Percentiles rank a stretch among this genome's conserved stretches.
phyloP scores from a whole-genome alignment of 176 grass and related monocot genomes.

The Juncus effusus region DNA sequence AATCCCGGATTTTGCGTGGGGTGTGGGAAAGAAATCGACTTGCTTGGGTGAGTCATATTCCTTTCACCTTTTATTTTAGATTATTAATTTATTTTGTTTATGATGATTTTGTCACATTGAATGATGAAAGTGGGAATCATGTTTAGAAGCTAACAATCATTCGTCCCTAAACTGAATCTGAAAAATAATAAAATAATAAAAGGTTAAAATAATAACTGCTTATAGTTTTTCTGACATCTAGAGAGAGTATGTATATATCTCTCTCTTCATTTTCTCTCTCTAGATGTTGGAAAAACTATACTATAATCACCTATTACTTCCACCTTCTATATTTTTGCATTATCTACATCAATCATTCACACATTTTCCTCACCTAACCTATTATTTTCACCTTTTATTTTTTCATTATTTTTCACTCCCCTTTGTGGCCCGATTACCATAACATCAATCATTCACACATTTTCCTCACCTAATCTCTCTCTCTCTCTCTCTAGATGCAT shows the following conservation, averaged over 20 bases:
- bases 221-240: neutral
- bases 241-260: slow-evolving; percentile 15
- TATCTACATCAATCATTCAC: neutral
- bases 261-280: slow-evolving; percentile 8
- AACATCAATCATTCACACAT: neutral
- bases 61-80: slow-evolving; percentile 10
- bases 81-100: neutral
- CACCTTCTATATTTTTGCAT: neutral
- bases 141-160: too few species aligned
- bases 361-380: neutral
- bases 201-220: too few species aligned
- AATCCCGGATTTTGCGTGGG: slow-evolving; percentile 40
- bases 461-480: neutral
- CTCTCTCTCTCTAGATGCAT: slow-evolving; percentile 1
- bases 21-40: slow-evolving; percentile 51
- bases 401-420: neutral
- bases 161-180: too few species aligned
- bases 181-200: too few species aligned
- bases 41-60: slow-evolving; percentile 43
- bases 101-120: slow-evolving; percentile 10
- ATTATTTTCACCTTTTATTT: neutral
- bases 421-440: neutral
- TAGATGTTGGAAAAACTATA: slow-evolving; percentile 48
- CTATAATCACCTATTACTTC: neutral
- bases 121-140: neutral